These are phyloP conservation scores for Wickerhamiella bombiphila DNA, from an alignment of 805 yeast genomes.

Conservation along the genomic window DNA sequence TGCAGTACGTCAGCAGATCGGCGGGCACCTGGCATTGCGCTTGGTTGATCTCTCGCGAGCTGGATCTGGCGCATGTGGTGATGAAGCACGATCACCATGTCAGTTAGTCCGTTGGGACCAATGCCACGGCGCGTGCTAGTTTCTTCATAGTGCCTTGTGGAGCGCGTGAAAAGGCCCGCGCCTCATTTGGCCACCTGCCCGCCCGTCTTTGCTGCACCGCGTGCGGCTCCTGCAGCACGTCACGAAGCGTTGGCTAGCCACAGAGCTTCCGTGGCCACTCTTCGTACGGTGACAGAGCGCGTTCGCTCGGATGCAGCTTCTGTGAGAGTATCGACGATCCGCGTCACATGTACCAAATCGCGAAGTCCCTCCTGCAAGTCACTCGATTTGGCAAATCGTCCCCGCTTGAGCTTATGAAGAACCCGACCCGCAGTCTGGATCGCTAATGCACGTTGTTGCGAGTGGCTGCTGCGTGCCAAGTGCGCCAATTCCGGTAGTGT, in stretches of 20 bases:
- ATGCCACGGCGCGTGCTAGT: too few relatives aligned
- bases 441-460: conserved; percentile 78
- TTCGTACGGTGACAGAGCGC: conserved; percentile 18
- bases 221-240: too few relatives aligned
- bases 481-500: conserved; percentile 72
- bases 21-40: too few relatives aligned
- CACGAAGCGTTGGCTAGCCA: conserved; percentile 19
- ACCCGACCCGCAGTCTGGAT: conserved; percentile 79
- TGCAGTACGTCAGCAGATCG: too few relatives aligned
- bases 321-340: conserved; percentile 16
- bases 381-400: conserved; percentile 28
- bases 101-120: too few relatives aligned
- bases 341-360: conserved; percentile 12
- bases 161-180: too few relatives aligned
- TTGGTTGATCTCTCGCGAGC: too few relatives aligned
- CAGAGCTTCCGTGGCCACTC: conserved; percentile 19
- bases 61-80: too few relatives aligned
- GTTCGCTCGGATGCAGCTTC: conserved; percentile 18
- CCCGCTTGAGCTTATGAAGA: conserved; percentile 58
- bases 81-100: too few relatives aligned
- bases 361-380: conserved; percentile 20
- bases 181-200: too few relatives aligned
- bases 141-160: too few relatives aligned
- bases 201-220: too few relatives aligned
- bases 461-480: conserved; percentile 58